These are phyloP conservation scores for Patellifolia procumbens DNA, from an alignment of 179 eudicot genomes.

Conservation along the genomic window DNA sequence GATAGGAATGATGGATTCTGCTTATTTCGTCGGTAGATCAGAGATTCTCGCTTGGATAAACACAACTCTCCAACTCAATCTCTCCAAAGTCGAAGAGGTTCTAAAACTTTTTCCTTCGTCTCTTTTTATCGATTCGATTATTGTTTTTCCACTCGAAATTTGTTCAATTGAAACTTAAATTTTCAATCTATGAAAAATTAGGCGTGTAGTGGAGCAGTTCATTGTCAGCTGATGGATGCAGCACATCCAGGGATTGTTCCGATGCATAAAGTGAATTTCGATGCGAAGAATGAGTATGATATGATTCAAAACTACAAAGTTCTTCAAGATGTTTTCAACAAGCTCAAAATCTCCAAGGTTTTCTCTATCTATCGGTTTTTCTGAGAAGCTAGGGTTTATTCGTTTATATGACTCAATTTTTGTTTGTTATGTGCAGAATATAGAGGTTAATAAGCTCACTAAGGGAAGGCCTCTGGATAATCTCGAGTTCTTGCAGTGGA, in stretches of 20 bases:
- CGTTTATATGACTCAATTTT: not conserved
- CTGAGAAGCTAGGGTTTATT: not conserved
- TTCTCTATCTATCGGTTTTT: not conserved
- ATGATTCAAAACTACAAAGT: slow-evolving; percentile 95
- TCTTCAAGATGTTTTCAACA: slow-evolving; percentile 86
- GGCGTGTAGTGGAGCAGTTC: slow-evolving; percentile 66
- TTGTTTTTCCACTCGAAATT: not conserved
- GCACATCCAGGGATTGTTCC: slow-evolving; percentile 89
- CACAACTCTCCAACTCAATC: slow-evolving; percentile 78
- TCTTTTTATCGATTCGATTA: not conserved
- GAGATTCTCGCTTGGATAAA: slow-evolving; percentile 93
- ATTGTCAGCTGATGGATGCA: slow-evolving; percentile 87
- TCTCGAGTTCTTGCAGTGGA: slow-evolving; percentile 87
- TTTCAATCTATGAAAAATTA: not conserved
- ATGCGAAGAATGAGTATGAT: slow-evolving; percentile 87
- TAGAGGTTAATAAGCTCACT: slow-evolving; percentile 74
- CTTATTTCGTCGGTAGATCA: slow-evolving; percentile 86
- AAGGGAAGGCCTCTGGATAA: slow-evolving; percentile 84
- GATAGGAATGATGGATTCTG: slow-evolving; percentile 82
- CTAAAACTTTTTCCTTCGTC: not conserved
- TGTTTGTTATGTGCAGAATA: slow-evolving; percentile 44
- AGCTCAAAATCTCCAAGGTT: slow-evolving; percentile 85
- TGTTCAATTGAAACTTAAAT: not conserved
- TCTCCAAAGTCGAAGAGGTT: slow-evolving; percentile 98
- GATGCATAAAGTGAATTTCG: slow-evolving; percentile 95